These are phyloP conservation scores for Fusarium bulbicola DNA, from an alignment of 2,329 filamentous ascomycete species.

Conservation along the genomic window DNA sequence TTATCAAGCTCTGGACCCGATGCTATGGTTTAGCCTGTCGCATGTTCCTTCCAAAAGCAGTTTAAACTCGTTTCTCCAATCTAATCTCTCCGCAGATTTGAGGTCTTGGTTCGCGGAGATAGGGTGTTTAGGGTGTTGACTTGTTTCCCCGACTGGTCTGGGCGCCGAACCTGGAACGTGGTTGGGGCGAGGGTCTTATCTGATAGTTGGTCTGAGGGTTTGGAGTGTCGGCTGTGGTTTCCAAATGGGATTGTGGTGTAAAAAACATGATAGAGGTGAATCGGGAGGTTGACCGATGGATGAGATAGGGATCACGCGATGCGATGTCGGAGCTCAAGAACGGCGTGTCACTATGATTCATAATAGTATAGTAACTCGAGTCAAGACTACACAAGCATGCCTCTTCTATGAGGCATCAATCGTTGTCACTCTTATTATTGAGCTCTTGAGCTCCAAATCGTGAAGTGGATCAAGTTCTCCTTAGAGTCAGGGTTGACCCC, in stretches of 20 bases:
- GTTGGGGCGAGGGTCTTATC: conserved; percentile 1
- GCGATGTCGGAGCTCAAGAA: not conserved
- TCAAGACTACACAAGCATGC: fast-evolving
- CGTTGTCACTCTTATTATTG: not conserved
- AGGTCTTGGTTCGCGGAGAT: conserved; percentile 7
- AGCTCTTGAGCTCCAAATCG: not conserved
- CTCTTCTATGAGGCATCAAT: not conserved
- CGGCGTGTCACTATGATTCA: not conserved
- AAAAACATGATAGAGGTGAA: not conserved
- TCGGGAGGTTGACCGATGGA: too few species aligned
- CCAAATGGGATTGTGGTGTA: not conserved
- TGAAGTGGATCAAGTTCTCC: not conserved
- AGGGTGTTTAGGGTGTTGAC: conserved; percentile 1
- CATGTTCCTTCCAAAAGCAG: conserved; percentile 32
- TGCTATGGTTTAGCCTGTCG: conserved; percentile 16
- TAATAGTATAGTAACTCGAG: fast-evolving
- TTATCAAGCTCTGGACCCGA: not conserved
- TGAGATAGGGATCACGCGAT: not conserved
- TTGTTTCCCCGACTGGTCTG: conserved; percentile 16
- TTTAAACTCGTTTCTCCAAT: conserved; percentile 11
- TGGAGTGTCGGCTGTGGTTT: conserved; percentile 10
- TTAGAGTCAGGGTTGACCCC: not conserved
- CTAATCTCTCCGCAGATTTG: conserved; percentile 12
- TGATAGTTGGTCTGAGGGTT: not conserved
- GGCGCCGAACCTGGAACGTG: not conserved